Evolutionary conservation across 108 stramenopile species (phyloP).

Genomic region (Aurantiochytrium sp.): DNA sequence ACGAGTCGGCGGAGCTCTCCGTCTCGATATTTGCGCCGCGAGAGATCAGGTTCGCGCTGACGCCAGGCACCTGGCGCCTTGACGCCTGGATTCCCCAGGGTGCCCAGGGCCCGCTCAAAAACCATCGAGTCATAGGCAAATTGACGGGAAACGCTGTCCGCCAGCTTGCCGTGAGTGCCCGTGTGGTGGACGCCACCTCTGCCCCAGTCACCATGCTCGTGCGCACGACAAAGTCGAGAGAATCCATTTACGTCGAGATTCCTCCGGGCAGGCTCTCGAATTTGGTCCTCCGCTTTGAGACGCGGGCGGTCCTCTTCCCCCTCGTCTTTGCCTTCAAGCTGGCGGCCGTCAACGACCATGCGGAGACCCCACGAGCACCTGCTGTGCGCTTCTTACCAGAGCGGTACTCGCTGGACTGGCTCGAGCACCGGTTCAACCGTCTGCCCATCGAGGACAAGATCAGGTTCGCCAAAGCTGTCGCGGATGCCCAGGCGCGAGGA

Average conservation of each 20-base stretch:
- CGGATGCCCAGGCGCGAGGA: background rate
- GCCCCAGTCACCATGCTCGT: too few relatives aligned
- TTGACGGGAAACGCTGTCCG: background rate
- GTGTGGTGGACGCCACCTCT: too few relatives aligned
- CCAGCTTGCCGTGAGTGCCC: background rate
- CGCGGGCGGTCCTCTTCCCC: too few relatives aligned
- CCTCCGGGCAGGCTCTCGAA: too few relatives aligned
- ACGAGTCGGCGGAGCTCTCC: too few relatives aligned
- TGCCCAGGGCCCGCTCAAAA: background rate
- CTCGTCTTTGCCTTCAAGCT: too few relatives aligned
- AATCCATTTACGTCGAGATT: too few relatives aligned
- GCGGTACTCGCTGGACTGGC: background rate
- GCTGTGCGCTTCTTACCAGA: too few relatives aligned
- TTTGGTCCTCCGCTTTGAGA: too few relatives aligned
- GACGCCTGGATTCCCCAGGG: background rate
- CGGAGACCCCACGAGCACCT: too few relatives aligned
- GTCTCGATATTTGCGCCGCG: background rate
- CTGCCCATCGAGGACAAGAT: background rate
- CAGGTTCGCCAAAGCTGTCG: background rate
- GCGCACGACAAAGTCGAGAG: background rate
- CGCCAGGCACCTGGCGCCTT: background rate
- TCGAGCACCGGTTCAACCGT: background rate
- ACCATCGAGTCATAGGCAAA: background rate
- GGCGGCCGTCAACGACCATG: too few relatives aligned
- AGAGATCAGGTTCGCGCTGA: background rate